Evolutionary conservation across 192 early-diverging fungal genomes (phyloP).

Genomic region (Coemansia sp.): DNA sequence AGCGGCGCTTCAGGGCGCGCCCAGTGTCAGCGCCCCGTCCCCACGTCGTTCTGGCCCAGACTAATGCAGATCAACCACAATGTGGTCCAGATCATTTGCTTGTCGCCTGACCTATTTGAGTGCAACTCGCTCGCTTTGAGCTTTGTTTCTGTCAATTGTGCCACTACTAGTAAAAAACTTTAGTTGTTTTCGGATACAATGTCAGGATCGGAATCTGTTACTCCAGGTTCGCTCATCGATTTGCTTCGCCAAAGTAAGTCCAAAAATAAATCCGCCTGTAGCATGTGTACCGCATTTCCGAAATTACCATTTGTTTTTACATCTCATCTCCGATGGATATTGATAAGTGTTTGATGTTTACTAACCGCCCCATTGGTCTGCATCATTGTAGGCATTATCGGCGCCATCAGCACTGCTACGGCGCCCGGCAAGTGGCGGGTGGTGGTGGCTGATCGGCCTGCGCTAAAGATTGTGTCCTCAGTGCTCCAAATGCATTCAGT

Average conservation of each 20-base stretch:
- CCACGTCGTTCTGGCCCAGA: conserved; percentile 6
- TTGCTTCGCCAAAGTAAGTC: conserved; percentile 39
- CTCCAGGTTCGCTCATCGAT: conserved; percentile 34
- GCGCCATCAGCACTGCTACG: conserved; percentile 33
- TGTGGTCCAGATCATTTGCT: conserved; percentile 4
- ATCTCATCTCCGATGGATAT: conserved; percentile 9
- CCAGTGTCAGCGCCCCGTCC: too few relatives aligned
- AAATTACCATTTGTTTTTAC: neutral
- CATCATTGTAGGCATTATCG: conserved; percentile 37
- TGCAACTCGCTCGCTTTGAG: too few relatives aligned
- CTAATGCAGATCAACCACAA: conserved; percentile 4
- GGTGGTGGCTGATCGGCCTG: conserved; percentile 49
- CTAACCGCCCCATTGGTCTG: neutral
- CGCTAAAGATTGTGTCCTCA: conserved; percentile 49
- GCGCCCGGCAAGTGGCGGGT: conserved; percentile 48
- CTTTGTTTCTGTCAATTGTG: too few relatives aligned
- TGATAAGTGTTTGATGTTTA: neutral
- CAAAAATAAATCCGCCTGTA: neutral
- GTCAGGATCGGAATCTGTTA: neutral
- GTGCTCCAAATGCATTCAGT: conserved; percentile 52
- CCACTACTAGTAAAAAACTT: neutral
- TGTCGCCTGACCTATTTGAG: too few relatives aligned
- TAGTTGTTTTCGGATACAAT: neutral
- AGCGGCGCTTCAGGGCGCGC: too few relatives aligned
- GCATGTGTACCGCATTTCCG: neutral